These are phyloP conservation scores for Excoecaria agallocha DNA, from an alignment of 345 rosid genomes.

Conservation along the genomic window DNA sequence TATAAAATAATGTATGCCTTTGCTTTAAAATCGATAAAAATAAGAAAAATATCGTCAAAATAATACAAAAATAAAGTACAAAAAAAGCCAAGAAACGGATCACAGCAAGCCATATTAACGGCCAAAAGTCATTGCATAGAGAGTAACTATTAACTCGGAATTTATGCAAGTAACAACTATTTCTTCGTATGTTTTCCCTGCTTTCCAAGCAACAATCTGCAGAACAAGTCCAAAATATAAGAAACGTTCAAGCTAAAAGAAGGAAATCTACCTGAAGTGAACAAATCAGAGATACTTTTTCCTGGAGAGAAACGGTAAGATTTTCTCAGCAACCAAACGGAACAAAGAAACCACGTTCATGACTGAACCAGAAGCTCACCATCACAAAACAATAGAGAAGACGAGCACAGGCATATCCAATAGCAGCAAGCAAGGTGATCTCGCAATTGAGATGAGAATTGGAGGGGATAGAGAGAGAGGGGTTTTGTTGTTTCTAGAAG, in stretches of 20 bases:
- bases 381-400: background rate
- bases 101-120: background rate
- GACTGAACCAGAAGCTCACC: background rate
- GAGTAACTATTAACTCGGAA: background rate
- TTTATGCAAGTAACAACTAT: background rate
- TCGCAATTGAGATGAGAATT: background rate
- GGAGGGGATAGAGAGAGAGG: background rate
- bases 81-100: background rate
- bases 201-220: background rate
- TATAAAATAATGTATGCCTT: background rate
- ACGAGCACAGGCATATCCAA: background rate
- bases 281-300: background rate
- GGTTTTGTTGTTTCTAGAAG: slow-evolving; percentile 69
- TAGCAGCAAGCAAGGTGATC: background rate
- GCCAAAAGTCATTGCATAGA: background rate
- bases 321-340: slow-evolving; percentile 26
- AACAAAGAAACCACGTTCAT: background rate
- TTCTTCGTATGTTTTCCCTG: background rate
- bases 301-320: background rate
- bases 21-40: background rate
- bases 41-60: background rate
- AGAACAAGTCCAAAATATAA: background rate
- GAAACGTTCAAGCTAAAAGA: background rate
- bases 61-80: background rate
- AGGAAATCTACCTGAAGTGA: background rate